These are phyloP conservation scores for Pyrenula massariospora DNA, from an alignment of 495 filamentous ascomycete species.

Conservation along the genomic window DNA sequence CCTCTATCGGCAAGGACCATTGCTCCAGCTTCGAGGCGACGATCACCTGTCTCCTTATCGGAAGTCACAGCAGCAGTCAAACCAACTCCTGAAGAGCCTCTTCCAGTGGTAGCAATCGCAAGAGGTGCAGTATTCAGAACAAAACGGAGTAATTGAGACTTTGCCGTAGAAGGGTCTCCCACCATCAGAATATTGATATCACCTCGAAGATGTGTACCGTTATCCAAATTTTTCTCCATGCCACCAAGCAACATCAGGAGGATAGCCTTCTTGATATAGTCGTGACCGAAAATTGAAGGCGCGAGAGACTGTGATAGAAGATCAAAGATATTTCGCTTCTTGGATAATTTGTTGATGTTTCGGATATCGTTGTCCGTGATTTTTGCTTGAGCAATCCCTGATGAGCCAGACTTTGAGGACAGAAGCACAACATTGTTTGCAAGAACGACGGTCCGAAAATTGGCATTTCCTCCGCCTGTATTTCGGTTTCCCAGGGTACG, in stretches of 20 bases:
- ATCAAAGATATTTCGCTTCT: conserved; percentile 91
- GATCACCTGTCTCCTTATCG: conserved; percentile 96
- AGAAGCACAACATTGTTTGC: conserved; percentile 93
- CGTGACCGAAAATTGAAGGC: conserved; percentile 95
- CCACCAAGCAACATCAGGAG: conserved; percentile 94
- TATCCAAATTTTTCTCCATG: conserved; percentile 98
- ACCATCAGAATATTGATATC: conserved; percentile 99
- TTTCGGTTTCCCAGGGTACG: conserved; percentile 90
- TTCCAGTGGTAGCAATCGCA: conserved; percentile 94
- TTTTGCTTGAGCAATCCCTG: conserved; percentile 79
- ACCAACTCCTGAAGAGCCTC: conserved; percentile 96
- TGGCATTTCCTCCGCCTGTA: conserved; percentile 70
- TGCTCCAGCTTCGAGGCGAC: conserved; percentile 88
- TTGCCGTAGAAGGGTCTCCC: conserved; percentile 95
- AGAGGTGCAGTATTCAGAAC: conserved; percentile 95
- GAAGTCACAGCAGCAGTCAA: conserved; percentile 91
- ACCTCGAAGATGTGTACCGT: conserved; percentile 93
- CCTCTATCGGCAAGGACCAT: conserved; percentile 98
- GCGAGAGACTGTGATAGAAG: conserved; percentile 90
- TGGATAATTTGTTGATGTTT: conserved; percentile 95
- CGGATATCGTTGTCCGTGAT: conserved; percentile 98
- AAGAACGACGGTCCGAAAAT: conserved; percentile 85
- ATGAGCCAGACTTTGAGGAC: conserved; percentile 81
- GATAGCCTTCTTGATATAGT: conserved; percentile 97
- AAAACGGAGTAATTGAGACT: conserved; percentile 94